These are phyloP conservation scores for Pistacia integerrima DNA, from an alignment of 345 rosid genomes.

Conservation along the genomic window DNA sequence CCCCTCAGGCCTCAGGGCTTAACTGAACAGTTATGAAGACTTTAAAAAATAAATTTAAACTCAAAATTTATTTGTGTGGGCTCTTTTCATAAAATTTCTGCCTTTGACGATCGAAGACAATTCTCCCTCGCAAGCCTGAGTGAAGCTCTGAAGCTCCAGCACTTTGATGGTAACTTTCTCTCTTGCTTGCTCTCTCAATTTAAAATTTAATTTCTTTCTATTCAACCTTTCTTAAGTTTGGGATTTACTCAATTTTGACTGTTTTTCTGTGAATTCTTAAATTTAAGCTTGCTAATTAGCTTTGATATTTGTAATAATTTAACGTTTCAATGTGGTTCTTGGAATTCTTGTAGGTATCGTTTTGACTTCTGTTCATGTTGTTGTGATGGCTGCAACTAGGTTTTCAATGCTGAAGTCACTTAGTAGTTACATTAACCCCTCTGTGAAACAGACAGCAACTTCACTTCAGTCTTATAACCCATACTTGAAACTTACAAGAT, in stretches of 20 bases:
- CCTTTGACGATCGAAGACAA: not conserved
- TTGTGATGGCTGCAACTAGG: conserved; percentile 52
- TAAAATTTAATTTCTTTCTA: not conserved
- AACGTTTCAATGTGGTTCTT: conserved; percentile 9
- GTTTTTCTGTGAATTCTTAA: not conserved
- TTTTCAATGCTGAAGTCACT: conserved; percentile 41
- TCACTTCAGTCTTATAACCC: conserved; percentile 17
- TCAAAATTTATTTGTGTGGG: too few relatives aligned
- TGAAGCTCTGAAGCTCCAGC: not conserved
- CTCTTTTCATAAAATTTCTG: too few relatives aligned
- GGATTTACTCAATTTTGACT: not conserved
- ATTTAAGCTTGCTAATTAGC: not conserved
- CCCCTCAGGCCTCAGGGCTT: too few relatives aligned
- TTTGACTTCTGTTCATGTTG: conserved; percentile 10
- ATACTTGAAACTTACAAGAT: conserved; percentile 18
- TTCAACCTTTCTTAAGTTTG: not conserved
- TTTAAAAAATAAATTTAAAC: too few relatives aligned
- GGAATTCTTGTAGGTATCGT: conserved; percentile 2
- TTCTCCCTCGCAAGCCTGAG: not conserved
- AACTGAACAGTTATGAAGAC: too few relatives aligned
- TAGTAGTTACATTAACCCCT: conserved; percentile 26
- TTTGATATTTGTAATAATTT: not conserved
- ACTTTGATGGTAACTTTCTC: not conserved
- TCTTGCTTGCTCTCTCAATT: not conserved
- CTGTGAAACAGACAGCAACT: conserved; percentile 12